These are phyloP conservation scores for Fraxinus americana DNA, from an alignment of 257 asterid species.

Conservation along the genomic window DNA sequence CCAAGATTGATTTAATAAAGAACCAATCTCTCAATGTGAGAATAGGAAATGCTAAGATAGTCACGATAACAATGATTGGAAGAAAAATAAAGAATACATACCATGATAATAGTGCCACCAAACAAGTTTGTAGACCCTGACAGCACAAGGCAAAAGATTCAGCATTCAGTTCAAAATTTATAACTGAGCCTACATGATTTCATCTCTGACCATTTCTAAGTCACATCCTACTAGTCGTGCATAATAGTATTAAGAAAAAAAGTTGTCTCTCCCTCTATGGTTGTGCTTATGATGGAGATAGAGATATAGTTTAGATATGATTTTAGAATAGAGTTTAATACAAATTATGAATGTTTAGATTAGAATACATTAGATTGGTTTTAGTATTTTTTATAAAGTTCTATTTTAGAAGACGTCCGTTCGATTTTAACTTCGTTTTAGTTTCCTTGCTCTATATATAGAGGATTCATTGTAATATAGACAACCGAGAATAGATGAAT, in stretches of 20 bases:
- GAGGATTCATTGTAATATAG: too few relatives aligned
- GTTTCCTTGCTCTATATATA: too few relatives aligned
- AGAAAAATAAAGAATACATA: conserved; percentile 37
- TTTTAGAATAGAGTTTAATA: too few relatives aligned
- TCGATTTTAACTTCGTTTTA: too few relatives aligned
- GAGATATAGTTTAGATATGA: too few relatives aligned
- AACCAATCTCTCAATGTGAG: not conserved
- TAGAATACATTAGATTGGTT: too few relatives aligned
- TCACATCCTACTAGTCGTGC: not conserved
- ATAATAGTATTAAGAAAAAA: not conserved
- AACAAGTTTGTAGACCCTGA: conserved; percentile 95
- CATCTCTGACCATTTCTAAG: not conserved
- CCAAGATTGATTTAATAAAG: not conserved
- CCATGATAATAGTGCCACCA: conserved; percentile 91
- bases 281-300: too few relatives aligned
- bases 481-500: too few relatives aligned
- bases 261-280: not conserved
- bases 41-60: conserved; percentile 1
- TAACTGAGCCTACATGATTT: not conserved
- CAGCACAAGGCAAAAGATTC: conserved; percentile 29
- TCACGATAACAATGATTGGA: conserved; percentile 3
- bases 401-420: too few relatives aligned
- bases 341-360: too few relatives aligned
- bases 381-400: too few relatives aligned
- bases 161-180: conserved; percentile 20